These are phyloP conservation scores for Yamadazyma phyllophila DNA, from an alignment of 805 yeast species.

Conservation along the genomic window DNA sequence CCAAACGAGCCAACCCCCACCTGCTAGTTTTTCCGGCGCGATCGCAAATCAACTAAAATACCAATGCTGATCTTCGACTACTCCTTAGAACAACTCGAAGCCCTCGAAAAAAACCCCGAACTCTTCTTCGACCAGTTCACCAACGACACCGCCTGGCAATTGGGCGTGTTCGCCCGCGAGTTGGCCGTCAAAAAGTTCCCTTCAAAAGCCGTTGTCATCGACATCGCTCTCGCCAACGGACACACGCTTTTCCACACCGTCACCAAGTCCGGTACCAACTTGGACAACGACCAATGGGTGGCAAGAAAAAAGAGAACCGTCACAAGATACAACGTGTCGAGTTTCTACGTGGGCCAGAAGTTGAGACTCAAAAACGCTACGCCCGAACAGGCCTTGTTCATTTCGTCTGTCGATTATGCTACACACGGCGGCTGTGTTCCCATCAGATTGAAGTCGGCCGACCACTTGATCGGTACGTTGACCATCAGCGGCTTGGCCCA, in stretches of 20 bases:
- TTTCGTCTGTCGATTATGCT: conserved; percentile 46
- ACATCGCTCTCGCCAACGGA: conserved; percentile 45
- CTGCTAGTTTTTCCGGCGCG: too few species aligned
- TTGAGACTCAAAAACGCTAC: conserved; percentile 34
- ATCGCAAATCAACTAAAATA: conserved; percentile 1
- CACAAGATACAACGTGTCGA: conserved; percentile 46
- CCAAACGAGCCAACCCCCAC: too few species aligned
- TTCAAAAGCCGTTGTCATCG: conserved; percentile 43
- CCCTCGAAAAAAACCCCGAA: conserved; percentile 20
- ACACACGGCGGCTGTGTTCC: conserved; percentile 60
- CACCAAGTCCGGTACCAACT: conserved; percentile 33
- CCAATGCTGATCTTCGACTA: conserved; percentile 4
- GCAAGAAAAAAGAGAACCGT: conserved; percentile 48
- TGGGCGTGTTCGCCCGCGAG: conserved; percentile 43
- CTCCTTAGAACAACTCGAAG: conserved; percentile 14
- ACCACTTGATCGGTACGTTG: conserved; percentile 44
- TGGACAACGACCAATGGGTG: conserved; percentile 58
- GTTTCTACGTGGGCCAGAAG: conserved; percentile 47
- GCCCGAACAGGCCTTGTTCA: conserved; percentile 35
- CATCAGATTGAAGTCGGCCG: conserved; percentile 35
- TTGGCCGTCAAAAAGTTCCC: conserved; percentile 26
- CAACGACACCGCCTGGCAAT: conserved; percentile 42
- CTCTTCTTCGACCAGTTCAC: conserved; percentile 25
- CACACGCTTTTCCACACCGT: conserved; percentile 47
- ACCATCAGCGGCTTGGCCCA: conserved; percentile 58